These are phyloP conservation scores for Globisporangium heterothallicum DNA, from an alignment of 352 stramenopile genomes.

Conservation along the genomic window DNA sequence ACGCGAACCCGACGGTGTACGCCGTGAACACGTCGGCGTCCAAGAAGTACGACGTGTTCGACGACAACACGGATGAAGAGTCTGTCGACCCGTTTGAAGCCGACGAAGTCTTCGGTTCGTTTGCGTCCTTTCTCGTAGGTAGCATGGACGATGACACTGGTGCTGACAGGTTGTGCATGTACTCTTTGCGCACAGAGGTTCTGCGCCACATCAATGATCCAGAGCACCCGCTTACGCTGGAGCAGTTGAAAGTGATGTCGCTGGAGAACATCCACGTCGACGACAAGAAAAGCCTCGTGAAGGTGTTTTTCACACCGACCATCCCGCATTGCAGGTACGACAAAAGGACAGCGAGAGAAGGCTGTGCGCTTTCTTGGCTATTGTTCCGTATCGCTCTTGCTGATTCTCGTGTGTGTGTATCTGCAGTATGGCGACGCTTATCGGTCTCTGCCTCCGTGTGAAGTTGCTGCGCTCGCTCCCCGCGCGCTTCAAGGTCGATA, in stretches of 20 bases:
- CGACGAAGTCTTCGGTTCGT: constrained; percentile 83
- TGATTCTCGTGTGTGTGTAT: background rate
- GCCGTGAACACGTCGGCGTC: constrained; percentile 45
- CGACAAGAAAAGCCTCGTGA: constrained; percentile 70
- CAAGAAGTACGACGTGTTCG: constrained; percentile 64
- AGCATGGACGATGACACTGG: background rate
- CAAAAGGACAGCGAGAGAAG: background rate
- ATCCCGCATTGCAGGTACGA: constrained; percentile 93
- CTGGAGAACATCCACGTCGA: constrained; percentile 89
- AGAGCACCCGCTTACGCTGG: constrained; percentile 90
- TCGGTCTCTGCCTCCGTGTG: constrained; percentile 93
- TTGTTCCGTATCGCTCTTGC: background rate
- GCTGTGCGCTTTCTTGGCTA: too few species aligned
- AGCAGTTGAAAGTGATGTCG: constrained; percentile 92
- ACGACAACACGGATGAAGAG: constrained; percentile 51
- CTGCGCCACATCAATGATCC: constrained; percentile 90
- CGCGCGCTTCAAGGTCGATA: constrained; percentile 91
- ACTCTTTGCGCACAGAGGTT: constrained; percentile 41
- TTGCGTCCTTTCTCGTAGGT: background rate
- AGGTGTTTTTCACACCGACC: constrained; percentile 90
- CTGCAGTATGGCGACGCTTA: constrained; percentile 94
- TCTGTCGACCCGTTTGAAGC: constrained; percentile 72
- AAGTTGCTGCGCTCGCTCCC: constrained; percentile 94
- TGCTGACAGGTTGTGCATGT: background rate
- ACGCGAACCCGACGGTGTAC: constrained; percentile 87